Percentiles rank a stretch among this genome's conserved stretches.
Conservation (phyloP, 257 asterid species). For the Solanum pimpinellifolium region DNA sequence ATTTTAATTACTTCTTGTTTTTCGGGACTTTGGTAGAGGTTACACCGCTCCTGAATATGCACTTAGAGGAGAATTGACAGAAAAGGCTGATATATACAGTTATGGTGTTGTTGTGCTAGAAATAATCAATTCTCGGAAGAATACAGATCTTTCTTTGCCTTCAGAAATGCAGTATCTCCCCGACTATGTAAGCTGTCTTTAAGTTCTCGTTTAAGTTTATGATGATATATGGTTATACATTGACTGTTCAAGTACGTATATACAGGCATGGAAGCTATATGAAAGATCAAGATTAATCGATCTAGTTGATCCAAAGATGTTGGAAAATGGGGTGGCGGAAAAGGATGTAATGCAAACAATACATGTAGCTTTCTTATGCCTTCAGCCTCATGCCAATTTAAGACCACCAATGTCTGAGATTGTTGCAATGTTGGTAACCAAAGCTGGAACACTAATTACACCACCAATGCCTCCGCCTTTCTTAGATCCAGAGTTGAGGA, state of each 20-base stretch:
- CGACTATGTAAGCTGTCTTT: slow-evolving; percentile 38
- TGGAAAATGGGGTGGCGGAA: slow-evolving; percentile 25
- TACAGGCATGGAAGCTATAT: slow-evolving; percentile 65
- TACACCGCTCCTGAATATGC: slow-evolving; percentile 83
- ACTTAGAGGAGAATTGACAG: slow-evolving; percentile 60
- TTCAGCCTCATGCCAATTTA: slow-evolving; percentile 45
- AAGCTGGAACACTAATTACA: slow-evolving; percentile 26
- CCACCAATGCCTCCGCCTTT: slow-evolving; percentile 27
- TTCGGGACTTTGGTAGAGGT: slow-evolving; percentile 28
- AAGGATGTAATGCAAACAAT: slow-evolving; percentile 40
- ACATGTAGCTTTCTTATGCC: slow-evolving; percentile 52
- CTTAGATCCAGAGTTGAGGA: slow-evolving; percentile 29
- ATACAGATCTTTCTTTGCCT: slow-evolving; percentile 53
- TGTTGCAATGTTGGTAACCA: slow-evolving; percentile 63
- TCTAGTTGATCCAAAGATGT: slow-evolving; percentile 49
- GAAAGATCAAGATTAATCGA: slow-evolving; percentile 47
- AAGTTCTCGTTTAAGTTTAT: neutral
- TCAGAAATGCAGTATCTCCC: slow-evolving; percentile 77
- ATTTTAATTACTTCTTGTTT: neutral
- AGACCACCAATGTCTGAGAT: slow-evolving; percentile 83
- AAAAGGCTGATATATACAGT: slow-evolving; percentile 76
- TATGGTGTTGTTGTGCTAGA: slow-evolving; percentile 66
- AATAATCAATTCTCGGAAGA: slow-evolving; percentile 54
- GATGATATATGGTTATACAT: neutral
- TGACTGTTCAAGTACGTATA: neutral